A percentile compares a stretch with the other conserved stretches of the same genome.
These are phyloP conservation scores for Tuber umbilicatum DNA, from an alignment of 495 filamentous ascomycete species.

Conservation along the genomic window DNA sequence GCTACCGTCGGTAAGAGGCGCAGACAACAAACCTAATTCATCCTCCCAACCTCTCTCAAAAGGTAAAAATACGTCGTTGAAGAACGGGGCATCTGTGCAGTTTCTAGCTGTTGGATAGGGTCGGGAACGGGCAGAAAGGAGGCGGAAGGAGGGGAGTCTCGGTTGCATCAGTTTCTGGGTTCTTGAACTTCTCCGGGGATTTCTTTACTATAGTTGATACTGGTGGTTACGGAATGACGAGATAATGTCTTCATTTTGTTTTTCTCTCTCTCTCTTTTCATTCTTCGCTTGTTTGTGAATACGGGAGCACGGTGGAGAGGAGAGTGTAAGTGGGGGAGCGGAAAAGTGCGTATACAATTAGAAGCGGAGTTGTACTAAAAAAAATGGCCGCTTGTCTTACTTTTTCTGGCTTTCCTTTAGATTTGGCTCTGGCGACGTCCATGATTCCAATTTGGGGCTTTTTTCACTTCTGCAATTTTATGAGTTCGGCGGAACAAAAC, in stretches of 20 bases:
- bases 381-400: slow-evolving; percentile 2
- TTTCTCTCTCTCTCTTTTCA: neutral
- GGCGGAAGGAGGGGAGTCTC: slow-evolving; percentile 9
- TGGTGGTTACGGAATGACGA: neutral
- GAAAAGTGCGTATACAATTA: neutral
- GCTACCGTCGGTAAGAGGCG: slow-evolving; percentile 91
- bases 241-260: neutral
- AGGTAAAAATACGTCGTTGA: neutral
- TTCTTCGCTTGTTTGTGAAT: neutral
- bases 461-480: neutral
- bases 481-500: neutral
- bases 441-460: neutral
- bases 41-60: neutral
- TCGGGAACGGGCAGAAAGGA: slow-evolving; percentile 6
- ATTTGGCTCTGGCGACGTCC: neutral
- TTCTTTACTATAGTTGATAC: neutral
- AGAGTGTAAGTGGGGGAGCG: neutral
- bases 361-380: neutral
- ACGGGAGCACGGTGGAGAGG: neutral
- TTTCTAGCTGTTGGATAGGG: slow-evolving; percentile 17
- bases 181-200: neutral
- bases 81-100: neutral
- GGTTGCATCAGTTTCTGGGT: slow-evolving; percentile 11
- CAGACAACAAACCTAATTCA: slow-evolving; percentile 53
- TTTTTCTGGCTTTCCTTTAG: slow-evolving; percentile 3